Evolutionary conservation across 2,329 filamentous ascomycete genomes (phyloP).

Genomic region (Alternaria hordeiaustralica): DNA sequence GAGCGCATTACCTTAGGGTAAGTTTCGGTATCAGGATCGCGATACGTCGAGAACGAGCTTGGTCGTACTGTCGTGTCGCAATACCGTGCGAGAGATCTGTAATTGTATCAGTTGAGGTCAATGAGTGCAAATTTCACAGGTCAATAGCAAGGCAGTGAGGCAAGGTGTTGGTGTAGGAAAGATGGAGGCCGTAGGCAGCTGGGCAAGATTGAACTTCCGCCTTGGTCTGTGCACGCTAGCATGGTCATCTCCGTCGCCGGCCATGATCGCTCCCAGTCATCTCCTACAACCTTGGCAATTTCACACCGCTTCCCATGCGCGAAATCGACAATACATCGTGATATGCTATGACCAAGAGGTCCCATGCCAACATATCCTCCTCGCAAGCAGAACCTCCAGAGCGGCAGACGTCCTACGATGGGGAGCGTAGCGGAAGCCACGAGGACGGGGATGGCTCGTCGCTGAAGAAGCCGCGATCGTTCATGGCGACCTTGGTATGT

Average conservation of each 20-base stretch:
- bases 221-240: constrained; percentile 13
- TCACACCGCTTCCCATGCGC: constrained; percentile 6
- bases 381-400: constrained; percentile 24
- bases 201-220: background rate
- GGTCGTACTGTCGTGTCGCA: background rate
- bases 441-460: constrained; percentile 33
- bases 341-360: constrained; percentile 48
- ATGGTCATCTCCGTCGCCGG: constrained; percentile 1
- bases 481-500: constrained; percentile 43
- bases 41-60: background rate
- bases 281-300: background rate
- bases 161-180: background rate
- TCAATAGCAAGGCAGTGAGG: background rate
- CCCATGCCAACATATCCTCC: constrained; percentile 29
- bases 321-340: constrained; percentile 4
- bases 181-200: background rate
- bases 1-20: background rate
- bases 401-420: constrained; percentile 26
- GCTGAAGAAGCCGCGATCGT: constrained; percentile 44
- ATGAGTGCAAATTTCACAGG: background rate
- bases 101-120: background rate
- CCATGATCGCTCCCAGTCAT: constrained; percentile 2
- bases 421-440: constrained; percentile 30
- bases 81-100: background rate
- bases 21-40: background rate